phyloP scores from a whole-genome alignment of 345 rosid species.

The Physaria fendleri region DNA sequence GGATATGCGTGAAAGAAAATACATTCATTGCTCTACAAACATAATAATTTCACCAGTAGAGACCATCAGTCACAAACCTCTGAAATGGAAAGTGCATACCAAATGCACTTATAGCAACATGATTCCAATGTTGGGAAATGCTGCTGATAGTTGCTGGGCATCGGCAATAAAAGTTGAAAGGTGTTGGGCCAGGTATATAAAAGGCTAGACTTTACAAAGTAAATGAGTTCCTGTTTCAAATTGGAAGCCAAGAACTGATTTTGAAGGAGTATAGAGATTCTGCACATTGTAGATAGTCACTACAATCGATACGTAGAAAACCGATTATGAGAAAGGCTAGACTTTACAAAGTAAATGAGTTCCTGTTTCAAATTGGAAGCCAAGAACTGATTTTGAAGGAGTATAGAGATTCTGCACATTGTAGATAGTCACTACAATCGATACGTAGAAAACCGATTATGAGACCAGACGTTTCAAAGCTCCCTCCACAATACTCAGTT shows the following conservation, averaged over 20 bases:
- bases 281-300: conserved; percentile 67
- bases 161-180: background rate
- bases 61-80: conserved; percentile 48
- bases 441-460: conserved; percentile 60
- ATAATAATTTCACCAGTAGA: conserved; percentile 4
- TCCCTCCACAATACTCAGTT: conserved; percentile 55
- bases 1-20: background rate
- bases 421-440: conserved; percentile 72
- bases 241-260: conserved; percentile 67
- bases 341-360: no score
- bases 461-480: conserved; percentile 47
- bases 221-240: conserved; percentile 56
- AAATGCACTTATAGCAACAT: conserved; percentile 55
- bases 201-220: no score
- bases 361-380: conserved; percentile 55
- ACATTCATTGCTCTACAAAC: background rate
- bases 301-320: conserved; percentile 72
- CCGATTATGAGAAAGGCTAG: no score
- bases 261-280: conserved; percentile 72
- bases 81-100: conserved; percentile 86
- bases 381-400: conserved; percentile 83
- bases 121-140: conserved; percentile 75
- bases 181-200: background rate
- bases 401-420: conserved; percentile 60
- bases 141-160: conserved; percentile 55